Evolutionary conservation across 2,329 filamentous ascomycete genomes (phyloP), one percentile per base, ranked within the genome.

Genomic region (Cadophora gregata): DNA sequence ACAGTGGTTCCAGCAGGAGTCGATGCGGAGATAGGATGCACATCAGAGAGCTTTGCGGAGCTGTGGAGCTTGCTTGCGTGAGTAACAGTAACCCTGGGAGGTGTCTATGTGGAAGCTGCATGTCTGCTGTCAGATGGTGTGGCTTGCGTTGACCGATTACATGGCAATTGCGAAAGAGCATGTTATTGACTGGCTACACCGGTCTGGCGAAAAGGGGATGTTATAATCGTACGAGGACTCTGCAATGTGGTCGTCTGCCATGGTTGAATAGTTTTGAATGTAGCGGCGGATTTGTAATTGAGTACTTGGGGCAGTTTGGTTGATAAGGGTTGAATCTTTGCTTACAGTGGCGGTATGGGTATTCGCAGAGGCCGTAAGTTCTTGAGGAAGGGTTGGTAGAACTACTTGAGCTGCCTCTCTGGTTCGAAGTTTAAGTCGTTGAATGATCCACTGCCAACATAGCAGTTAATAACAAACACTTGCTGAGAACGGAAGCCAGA

Each of bases 401-500:
- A 61, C 25, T 16, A 42, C 59, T 33, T 61, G 24, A 5, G 10
- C 25, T 14, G 38, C 45, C 9, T 53, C 60, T 21, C n/a, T 53
- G 21, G 47, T 55, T 25, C 31, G 47, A 12, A 25, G 14, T 24
- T 55, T 62, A 31, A 62, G 55, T 24, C 38, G 33, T 3, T 25
- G 48, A 42, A 62, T 38, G 33, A 62, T 62, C 47, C 47, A 62
- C 38, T 42, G 14, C 10, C 14, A 16, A 19, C 10, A 16, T 42
- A 42, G 38, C 38, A 42, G 16, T 9, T 38, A 38, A 14, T 14
- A 38, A 8, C 16, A 6, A 10, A 33, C 31, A 10, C 31, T 6
- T 8, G 36, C 3, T 8, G 6, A 38, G 36, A 38, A 3, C 12
- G 16, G 36, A 38, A 14, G 7, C 36, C 12, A 8, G 36, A 14